Evolutionary conservation across 164 flowering plant genomes (phyloP).

Genomic region (Aristolochia contorta): DNA sequence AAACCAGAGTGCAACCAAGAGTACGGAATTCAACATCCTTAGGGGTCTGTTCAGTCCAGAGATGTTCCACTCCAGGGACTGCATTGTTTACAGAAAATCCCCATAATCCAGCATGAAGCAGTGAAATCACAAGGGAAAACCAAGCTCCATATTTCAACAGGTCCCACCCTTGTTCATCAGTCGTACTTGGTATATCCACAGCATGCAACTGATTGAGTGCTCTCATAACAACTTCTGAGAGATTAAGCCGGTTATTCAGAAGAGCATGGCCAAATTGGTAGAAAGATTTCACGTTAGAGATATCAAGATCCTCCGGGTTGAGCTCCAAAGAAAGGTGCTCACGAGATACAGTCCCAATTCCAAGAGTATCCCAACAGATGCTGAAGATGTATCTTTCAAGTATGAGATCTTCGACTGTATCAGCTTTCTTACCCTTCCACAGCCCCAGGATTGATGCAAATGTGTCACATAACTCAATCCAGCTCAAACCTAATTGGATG

Average conservation of each 20-base stretch:
- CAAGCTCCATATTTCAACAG: conserved; percentile 67
- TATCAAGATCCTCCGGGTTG: conserved; percentile 20
- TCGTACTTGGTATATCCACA: conserved; percentile 16
- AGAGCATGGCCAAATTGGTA: conserved; percentile 45
- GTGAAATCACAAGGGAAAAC: conserved; percentile 53
- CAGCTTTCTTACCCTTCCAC: conserved; percentile 74
- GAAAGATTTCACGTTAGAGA: conserved; percentile 32
- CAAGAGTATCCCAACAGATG: conserved; percentile 76
- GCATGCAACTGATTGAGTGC: conserved; percentile 39
- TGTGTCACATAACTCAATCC: conserved; percentile 40
- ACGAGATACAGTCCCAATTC: conserved; percentile 19
- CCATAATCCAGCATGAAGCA: conserved; percentile 43
- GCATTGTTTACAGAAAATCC: conserved; percentile 29
- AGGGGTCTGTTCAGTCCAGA: conserved; percentile 20
- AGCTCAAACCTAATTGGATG: conserved; percentile 34
- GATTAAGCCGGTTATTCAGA: conserved; percentile 21
- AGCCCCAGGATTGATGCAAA: conserved; percentile 47
- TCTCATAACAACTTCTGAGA: conserved; percentile 28
- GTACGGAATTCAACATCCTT: conserved; percentile 29
- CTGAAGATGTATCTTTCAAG: conserved; percentile 74
- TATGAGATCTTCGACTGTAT: conserved; percentile 59
- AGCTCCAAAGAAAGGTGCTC: conserved; percentile 16
- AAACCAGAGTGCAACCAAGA: conserved; percentile 40
- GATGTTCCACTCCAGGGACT: conserved; percentile 21
- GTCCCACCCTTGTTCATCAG: conserved; percentile 54